Evolutionary conservation across 441 rosid genomes (phyloP).

Genomic region (Erodium trifolium): DNA sequence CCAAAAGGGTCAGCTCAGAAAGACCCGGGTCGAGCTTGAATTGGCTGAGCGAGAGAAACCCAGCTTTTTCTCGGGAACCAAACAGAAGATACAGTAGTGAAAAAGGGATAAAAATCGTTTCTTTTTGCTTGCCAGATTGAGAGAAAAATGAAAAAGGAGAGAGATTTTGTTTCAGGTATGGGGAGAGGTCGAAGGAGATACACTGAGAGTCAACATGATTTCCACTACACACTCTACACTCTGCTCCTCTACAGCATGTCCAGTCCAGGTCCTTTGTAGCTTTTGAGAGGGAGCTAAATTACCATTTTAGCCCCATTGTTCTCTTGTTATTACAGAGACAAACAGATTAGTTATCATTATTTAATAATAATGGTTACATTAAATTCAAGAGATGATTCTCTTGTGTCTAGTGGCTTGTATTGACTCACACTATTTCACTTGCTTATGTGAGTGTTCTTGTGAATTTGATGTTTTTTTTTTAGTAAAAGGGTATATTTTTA

Average conservation of each 20-base stretch:
- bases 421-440: too few species aligned
- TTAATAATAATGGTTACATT: background rate
- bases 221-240: constrained; percentile 28
- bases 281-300: constrained; percentile 20
- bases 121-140: constrained; percentile 29
- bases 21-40: background rate
- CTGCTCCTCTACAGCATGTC: constrained; percentile 24
- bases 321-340: constrained; percentile 8
- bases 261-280: constrained; percentile 21
- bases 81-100: constrained; percentile 1
- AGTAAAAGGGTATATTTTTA: too few species aligned
- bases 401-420: too few species aligned
- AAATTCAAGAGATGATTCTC: too few species aligned
- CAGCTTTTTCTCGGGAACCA: constrained; percentile 18
- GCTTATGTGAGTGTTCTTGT: too few species aligned
- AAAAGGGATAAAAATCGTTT: background rate
- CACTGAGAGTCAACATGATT: constrained; percentile 47
- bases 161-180: constrained; percentile 7
- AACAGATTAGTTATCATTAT: background rate
- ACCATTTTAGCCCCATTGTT: constrained; percentile 15
- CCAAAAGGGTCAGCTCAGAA: constrained; percentile 8
- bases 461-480: too few species aligned
- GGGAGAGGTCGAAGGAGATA: constrained; percentile 29
- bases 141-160: constrained; percentile 3
- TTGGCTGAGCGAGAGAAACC: background rate